phyloP scores from a whole-genome alignment of 768 basidiomycete species.

The Pleurotus platypus region DNA sequence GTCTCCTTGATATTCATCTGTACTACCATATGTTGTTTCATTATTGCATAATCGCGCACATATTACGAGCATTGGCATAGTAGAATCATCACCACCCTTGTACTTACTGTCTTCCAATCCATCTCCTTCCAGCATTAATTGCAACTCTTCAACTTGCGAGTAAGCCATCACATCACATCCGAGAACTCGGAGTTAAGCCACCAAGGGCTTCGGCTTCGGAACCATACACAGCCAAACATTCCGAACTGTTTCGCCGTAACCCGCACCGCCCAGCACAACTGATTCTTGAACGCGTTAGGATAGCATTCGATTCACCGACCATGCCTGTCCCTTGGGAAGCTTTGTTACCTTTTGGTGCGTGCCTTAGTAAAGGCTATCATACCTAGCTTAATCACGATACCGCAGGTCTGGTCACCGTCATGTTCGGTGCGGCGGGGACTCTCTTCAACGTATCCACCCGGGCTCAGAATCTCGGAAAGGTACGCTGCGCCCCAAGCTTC shows the following conservation, averaged over 20 bases:
- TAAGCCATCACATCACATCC: neutral
- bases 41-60: neutral
- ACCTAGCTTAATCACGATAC: neutral
- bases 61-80: neutral
- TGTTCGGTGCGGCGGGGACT: slow-evolving; percentile 92
- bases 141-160: neutral
- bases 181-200: neutral
- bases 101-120: too few species aligned
- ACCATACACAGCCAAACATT: slow-evolving; percentile 6
- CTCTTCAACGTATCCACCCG: slow-evolving; percentile 75
- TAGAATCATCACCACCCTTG: neutral
- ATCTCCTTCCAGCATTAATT: neutral
- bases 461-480: slow-evolving; percentile 90
- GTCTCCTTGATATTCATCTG: neutral
- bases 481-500: slow-evolving; percentile 20
- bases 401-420: slow-evolving; percentile 74
- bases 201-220: neutral
- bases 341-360: slow-evolving; percentile 87
- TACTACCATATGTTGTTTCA: neutral
- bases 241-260: slow-evolving; percentile 4
- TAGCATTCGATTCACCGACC: slow-evolving; percentile 20
- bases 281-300: neutral
- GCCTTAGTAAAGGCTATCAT: neutral
- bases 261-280: neutral
- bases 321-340: slow-evolving; percentile 99